These are phyloP conservation scores for Collybia sordida DNA, from an alignment of 768 basidiomycete species.

Conservation along the genomic window DNA sequence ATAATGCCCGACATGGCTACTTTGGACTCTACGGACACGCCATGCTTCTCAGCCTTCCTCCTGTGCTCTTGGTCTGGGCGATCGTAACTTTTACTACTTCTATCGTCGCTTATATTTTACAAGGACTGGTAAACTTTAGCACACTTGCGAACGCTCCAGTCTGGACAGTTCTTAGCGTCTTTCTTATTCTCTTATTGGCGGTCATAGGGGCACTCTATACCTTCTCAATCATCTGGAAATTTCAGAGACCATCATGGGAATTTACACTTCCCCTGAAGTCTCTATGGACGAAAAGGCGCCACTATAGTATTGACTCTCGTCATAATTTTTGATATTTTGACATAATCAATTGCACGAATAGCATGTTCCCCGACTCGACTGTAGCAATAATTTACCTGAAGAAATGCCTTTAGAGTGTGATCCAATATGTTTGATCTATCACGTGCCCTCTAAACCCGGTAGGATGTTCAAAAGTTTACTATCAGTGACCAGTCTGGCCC, in stretches of 20 bases:
- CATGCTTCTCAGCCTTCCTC: conserved; percentile 50
- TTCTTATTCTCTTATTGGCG: conserved; percentile 35
- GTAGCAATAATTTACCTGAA: too few relatives aligned
- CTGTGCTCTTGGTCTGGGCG: conserved; percentile 56
- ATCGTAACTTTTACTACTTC: conserved; percentile 47
- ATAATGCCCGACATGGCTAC: conserved; percentile 44
- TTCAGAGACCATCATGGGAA: conserved; percentile 26
- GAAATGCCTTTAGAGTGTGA: too few relatives aligned
- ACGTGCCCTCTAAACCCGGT: too few relatives aligned
- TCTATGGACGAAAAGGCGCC: conserved; percentile 11
- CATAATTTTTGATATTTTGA: too few relatives aligned
- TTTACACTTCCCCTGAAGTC: conserved; percentile 14
- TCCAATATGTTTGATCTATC: too few relatives aligned
- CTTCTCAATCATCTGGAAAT: conserved; percentile 51
- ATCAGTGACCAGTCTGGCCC: too few relatives aligned
- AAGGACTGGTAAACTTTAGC: conserved; percentile 26
- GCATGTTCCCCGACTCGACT: too few relatives aligned
- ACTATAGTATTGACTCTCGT: neutral
- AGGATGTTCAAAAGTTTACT: too few relatives aligned
- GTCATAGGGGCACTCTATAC: conserved; percentile 44
- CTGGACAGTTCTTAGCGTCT: conserved; percentile 40
- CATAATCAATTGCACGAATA: too few relatives aligned
- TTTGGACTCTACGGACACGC: conserved; percentile 51
- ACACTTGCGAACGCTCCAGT: conserved; percentile 28
- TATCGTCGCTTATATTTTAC: conserved; percentile 42